Base-by-base conservation (phyloP, 2,329 filamentous ascomycete genomes). In the Fusarium pseudocircinatum region DNA sequence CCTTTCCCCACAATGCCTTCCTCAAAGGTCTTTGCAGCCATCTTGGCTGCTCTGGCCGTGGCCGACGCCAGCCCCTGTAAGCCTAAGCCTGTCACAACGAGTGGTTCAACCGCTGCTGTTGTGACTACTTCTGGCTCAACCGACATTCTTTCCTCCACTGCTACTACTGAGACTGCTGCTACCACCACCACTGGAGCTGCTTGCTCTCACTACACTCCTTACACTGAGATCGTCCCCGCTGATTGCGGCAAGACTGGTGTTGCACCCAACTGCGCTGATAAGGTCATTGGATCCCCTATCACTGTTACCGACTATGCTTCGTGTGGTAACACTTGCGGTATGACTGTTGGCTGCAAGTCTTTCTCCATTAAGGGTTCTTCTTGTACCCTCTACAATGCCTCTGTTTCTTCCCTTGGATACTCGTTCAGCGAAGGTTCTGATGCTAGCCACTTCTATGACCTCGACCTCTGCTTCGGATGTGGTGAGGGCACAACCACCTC, bases 21-120 rank as follows among this genome's bases (percentile, higher is more conserved):
- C 13, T 49, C 53, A 34, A 74, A 74, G 67, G 70, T 74, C 63
- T 72, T 74, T 47, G 58, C 71, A n/a, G 71, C 71, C 60, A 46
- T 74, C 43, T 28, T 74, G 58, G 71, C 71, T 42, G 71, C 67
- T 16, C 46, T 74, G 71, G 71, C 71, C 60, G 36, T 69, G 58
- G 71, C 39, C 47, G 53, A 47, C 40, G 70, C 71, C 34, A 42
- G 71, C 22, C 71, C 71, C 49, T 73, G 71, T 42, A 73, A 71
- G 60, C 71, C 71, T 30, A 63, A 74, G 54, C 44, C 63, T 4
- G 37, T 46, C 26, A 71, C 67, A n/a, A 72, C 65, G 12, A 69
- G 61, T 22, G 60, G 46, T 44, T 44, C 66, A 37, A 69, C 60
- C 22, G 64, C 63, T 3, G 40, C 70, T 12, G 43, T 54, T 16